These are phyloP conservation scores for Quercus parvula DNA, from an alignment of 306 rosid species.

Conservation along the genomic window DNA sequence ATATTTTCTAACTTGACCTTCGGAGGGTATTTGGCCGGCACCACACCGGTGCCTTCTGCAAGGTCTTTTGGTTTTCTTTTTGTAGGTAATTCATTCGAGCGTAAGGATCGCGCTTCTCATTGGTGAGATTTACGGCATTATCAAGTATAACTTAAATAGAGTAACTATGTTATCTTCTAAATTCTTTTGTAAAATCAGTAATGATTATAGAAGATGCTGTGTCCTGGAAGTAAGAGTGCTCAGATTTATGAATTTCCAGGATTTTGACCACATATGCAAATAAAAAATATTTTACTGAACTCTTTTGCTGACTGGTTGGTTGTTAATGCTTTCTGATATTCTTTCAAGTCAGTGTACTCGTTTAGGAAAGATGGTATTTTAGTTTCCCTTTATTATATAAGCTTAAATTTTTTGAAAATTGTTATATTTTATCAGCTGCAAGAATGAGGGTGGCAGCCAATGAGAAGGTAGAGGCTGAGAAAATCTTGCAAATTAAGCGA, in stretches of 20 bases:
- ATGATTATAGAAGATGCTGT: neutral
- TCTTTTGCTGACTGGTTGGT: neutral
- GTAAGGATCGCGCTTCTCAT: too few relatives aligned
- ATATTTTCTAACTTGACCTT: too few relatives aligned
- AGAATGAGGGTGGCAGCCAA: conserved; percentile 85
- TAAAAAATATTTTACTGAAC: neutral
- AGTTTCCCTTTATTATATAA: neutral
- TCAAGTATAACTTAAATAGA: neutral
- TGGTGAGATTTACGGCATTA: too few relatives aligned
- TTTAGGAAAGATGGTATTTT: neutral
- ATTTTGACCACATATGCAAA: neutral
- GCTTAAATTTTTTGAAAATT: neutral
- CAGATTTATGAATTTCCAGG: neutral
- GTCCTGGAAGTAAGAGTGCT: neutral
- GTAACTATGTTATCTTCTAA: neutral
- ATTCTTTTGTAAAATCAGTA: neutral
- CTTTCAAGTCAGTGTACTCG: neutral
- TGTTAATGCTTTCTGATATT: neutral
- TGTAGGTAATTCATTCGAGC: too few relatives aligned
- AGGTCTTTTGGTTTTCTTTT: too few relatives aligned
- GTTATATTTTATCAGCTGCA: conserved; percentile 56
- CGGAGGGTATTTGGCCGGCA: too few relatives aligned
- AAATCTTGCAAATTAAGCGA: conserved; percentile 79
- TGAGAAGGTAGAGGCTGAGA: conserved; percentile 96
- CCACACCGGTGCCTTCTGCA: too few relatives aligned